Conservation (phyloP, 2,329 filamentous ascomycete genomes). For the Pochonia chlamydosporia region DNA sequence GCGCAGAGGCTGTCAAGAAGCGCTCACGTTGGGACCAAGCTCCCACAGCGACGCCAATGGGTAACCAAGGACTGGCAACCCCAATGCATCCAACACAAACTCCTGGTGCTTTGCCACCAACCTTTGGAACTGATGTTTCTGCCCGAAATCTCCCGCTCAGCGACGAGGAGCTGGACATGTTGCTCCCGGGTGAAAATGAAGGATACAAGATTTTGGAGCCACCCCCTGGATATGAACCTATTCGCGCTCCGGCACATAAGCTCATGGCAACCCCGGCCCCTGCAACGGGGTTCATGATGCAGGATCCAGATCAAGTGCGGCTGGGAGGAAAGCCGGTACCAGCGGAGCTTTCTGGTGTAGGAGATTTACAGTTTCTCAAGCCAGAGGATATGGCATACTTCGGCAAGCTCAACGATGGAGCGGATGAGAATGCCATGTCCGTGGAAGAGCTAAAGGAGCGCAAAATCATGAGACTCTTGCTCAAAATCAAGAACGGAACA, state of each 20-base stretch:
- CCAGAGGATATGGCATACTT: conserved; percentile 98
- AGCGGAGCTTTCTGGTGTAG: conserved; percentile 92
- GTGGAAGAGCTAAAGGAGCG: conserved; percentile 96
- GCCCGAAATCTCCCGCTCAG: conserved; percentile 75
- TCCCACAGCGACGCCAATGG: conserved; percentile 71
- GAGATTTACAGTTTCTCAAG: conserved; percentile 97
- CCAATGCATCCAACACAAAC: conserved; percentile 68
- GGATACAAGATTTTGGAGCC: conserved; percentile 90
- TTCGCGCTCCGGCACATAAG: conserved; percentile 70
- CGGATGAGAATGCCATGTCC: conserved; percentile 83
- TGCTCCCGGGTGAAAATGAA: conserved; percentile 81
- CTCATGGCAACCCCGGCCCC: conserved; percentile 67
- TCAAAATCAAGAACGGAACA: conserved; percentile 99
- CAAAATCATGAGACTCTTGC: conserved; percentile 93
- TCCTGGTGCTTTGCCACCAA: conserved; percentile 38
- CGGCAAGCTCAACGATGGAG: conserved; percentile 90
- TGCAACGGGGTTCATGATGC: conserved; percentile 92
- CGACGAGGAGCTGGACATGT: conserved; percentile 88
- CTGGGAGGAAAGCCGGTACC: conserved; percentile 85
- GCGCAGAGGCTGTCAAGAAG: conserved; percentile 60
- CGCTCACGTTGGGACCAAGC: conserved; percentile 91
- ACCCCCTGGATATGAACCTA: conserved; percentile 85
- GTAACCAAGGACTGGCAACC: conserved; percentile 67
- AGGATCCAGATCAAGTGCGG: conserved; percentile 81
- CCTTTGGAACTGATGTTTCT: conserved; percentile 72